phyloP scores from a whole-genome alignment of 208 protist genomes.

The Wallacemonas sp. region DNA sequence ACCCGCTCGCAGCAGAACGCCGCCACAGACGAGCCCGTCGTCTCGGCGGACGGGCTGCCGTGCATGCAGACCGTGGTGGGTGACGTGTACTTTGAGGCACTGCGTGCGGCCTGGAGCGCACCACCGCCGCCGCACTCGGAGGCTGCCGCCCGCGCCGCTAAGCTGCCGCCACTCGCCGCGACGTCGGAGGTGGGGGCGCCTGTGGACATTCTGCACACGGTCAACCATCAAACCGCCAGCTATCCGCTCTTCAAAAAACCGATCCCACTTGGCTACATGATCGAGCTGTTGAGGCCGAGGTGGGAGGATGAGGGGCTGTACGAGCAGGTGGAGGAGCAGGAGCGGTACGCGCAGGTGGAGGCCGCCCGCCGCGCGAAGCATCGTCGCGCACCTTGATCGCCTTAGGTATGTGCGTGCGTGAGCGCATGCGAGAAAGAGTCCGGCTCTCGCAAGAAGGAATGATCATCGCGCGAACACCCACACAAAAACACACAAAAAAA shows the following conservation, averaged over 20 bases:
- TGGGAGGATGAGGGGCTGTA: conserved; percentile 48
- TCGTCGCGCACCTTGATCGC: background rate
- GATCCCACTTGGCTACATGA: conserved; percentile 42
- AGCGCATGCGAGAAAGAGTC: too few species aligned
- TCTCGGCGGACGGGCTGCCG: background rate
- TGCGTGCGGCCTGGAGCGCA: conserved; percentile 9
- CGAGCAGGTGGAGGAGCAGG: conserved; percentile 17
- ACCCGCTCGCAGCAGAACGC: too few species aligned
- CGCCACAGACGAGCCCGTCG: too few species aligned
- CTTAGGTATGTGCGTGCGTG: too few species aligned
- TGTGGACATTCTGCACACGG: conserved; percentile 5
- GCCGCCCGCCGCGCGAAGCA: conserved; percentile 11
- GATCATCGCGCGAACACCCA: too few species aligned
- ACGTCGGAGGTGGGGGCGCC: background rate
- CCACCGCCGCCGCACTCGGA: background rate
- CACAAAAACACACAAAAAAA: too few species aligned
- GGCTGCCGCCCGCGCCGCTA: background rate
- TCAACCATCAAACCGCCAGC: background rate
- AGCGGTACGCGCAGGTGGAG: conserved; percentile 15
- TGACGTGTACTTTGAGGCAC: conserved; percentile 11
- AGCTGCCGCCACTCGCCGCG: background rate
- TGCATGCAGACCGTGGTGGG: background rate
- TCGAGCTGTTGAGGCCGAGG: conserved; percentile 38
- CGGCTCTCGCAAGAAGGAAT: too few species aligned
- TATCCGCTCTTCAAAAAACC: conserved; percentile 17